Conservation (phyloP, 805 yeast genomes). For the Wickerhamiella allomyrinae region DNA sequence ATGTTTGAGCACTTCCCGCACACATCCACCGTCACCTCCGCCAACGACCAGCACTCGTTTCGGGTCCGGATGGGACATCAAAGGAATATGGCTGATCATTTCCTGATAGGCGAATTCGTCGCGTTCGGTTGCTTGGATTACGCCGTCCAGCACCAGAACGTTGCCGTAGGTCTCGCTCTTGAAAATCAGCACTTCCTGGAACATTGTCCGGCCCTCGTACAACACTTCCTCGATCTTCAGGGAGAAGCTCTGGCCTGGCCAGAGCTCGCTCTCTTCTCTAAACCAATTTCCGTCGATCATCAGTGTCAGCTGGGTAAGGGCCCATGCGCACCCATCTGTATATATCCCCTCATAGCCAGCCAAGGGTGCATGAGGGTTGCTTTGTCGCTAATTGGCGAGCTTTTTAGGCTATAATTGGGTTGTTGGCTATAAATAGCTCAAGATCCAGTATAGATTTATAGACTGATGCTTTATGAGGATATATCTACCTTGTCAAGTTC, state of each 20-base stretch:
- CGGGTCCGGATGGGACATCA: slow-evolving; percentile 65
- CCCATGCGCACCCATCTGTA: too few relatives aligned
- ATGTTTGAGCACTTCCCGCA: slow-evolving; percentile 77
- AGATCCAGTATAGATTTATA: too few relatives aligned
- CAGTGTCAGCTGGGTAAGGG: slow-evolving; percentile 21
- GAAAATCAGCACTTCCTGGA: slow-evolving; percentile 70
- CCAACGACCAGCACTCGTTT: slow-evolving; percentile 73
- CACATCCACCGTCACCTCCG: slow-evolving; percentile 93
- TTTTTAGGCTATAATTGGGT: too few relatives aligned
- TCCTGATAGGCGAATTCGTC: slow-evolving; percentile 94
- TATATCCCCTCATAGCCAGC: too few relatives aligned
- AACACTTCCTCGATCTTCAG: slow-evolving; percentile 49
- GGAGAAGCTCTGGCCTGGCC: slow-evolving; percentile 80
- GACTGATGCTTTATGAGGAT: too few relatives aligned
- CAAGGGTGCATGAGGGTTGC: too few relatives aligned
- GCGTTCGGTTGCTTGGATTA: slow-evolving; percentile 78
- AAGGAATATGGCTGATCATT: slow-evolving; percentile 71
- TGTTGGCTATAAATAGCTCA: too few relatives aligned
- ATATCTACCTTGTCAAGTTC: too few relatives aligned
- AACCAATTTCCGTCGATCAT: slow-evolving; percentile 55
- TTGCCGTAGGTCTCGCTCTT: slow-evolving; percentile 67
- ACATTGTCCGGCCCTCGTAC: slow-evolving; percentile 52
- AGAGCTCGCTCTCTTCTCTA: slow-evolving; percentile 54
- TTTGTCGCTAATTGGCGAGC: too few relatives aligned
- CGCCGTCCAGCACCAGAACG: slow-evolving; percentile 79